These are phyloP conservation scores for Casaregolazyma suthepensis DNA, from an alignment of 1,139 yeast species.

Conservation along the genomic window DNA sequence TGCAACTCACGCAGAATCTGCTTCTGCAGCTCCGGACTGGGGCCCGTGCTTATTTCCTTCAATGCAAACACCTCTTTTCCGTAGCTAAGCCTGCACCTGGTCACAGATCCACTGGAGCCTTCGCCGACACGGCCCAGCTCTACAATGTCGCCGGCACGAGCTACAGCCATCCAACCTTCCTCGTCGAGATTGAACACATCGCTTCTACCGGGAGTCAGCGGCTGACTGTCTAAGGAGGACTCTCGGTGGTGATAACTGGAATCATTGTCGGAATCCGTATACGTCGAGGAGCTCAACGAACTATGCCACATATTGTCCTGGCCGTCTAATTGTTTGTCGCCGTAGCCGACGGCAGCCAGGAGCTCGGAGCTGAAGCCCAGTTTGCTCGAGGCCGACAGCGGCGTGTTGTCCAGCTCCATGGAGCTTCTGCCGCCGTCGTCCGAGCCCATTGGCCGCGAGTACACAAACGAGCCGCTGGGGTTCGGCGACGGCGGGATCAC, in stretches of 20 bases:
- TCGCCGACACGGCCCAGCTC: constrained; percentile 76
- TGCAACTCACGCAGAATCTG: constrained; percentile 87
- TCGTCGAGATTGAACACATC: constrained; percentile 43
- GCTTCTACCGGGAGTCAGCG: constrained; percentile 2
- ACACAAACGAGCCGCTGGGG: constrained; percentile 9
- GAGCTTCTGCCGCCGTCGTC: constrained; percentile 8
- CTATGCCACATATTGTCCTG: constrained; percentile 2
- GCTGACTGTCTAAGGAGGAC: constrained; percentile 2
- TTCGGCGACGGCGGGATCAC: constrained; percentile 23
- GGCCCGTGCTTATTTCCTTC: constrained; percentile 72
- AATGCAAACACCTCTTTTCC: constrained; percentile 70
- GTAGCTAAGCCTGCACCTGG: constrained; percentile 57
- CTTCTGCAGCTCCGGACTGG: constrained; percentile 70
- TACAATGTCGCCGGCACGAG: constrained; percentile 51
- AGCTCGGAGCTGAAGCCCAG: constrained; percentile 32
- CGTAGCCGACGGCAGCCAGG: constrained; percentile 32
- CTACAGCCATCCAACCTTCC: constrained; percentile 68
- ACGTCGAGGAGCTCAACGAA: background rate
- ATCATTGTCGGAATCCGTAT: constrained; percentile 11
- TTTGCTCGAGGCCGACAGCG: constrained; percentile 16
- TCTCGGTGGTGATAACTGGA: background rate
- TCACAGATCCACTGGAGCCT: constrained; percentile 91
- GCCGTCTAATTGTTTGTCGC: background rate
- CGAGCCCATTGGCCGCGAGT: constrained; percentile 5
- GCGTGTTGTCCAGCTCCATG: constrained; percentile 10